Evolutionary conservation across 2,329 filamentous ascomycete species (phyloP).

Genomic region (Fusarium sp.): DNA sequence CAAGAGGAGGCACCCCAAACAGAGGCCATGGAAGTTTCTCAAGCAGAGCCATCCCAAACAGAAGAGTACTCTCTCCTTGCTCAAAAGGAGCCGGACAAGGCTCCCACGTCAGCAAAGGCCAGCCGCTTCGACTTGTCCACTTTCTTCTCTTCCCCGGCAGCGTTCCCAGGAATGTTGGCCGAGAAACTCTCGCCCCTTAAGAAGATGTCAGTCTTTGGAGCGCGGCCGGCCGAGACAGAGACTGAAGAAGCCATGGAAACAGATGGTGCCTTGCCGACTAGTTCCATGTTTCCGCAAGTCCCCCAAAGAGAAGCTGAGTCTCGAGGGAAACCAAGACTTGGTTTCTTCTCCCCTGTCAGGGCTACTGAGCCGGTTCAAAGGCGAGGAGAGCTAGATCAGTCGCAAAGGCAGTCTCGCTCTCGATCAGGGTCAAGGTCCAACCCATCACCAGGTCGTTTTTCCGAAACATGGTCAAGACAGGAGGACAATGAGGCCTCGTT

Average conservation of each 20-base stretch:
- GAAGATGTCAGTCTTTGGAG: conserved; percentile 31
- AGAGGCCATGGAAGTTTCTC: conserved; percentile 26
- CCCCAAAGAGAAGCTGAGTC: conserved; percentile 50
- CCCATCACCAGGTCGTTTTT: conserved; percentile 46
- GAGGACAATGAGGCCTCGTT: conserved; percentile 12
- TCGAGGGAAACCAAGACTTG: conserved; percentile 46
- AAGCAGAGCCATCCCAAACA: conserved; percentile 36
- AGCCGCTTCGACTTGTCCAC: conserved; percentile 60
- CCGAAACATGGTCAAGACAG: conserved; percentile 5
- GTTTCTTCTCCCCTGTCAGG: conserved; percentile 53
- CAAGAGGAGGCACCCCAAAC: conserved; percentile 15
- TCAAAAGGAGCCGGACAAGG: conserved; percentile 39
- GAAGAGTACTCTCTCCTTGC: conserved; percentile 61
- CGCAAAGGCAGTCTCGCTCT: conserved; percentile 49
- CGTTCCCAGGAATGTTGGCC: conserved; percentile 51
- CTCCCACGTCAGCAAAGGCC: conserved; percentile 43
- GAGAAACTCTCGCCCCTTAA: conserved; percentile 48
- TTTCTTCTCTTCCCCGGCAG: conserved; percentile 68
- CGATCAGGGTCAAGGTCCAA: conserved; percentile 47
- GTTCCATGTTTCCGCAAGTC: conserved; percentile 55
- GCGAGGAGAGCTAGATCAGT: conserved; percentile 15
- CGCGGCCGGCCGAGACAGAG: conserved; percentile 28
- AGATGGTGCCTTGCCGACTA: conserved; percentile 48
- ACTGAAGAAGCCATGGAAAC: conserved; percentile 35
- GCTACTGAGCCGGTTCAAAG: conserved; percentile 10